A percentile compares a stretch with the other conserved stretches of the same genome.
Evolutionary conservation across 768 basidiomycete species (phyloP).

Genomic region (Phlegmacium glaucopus): DNA sequence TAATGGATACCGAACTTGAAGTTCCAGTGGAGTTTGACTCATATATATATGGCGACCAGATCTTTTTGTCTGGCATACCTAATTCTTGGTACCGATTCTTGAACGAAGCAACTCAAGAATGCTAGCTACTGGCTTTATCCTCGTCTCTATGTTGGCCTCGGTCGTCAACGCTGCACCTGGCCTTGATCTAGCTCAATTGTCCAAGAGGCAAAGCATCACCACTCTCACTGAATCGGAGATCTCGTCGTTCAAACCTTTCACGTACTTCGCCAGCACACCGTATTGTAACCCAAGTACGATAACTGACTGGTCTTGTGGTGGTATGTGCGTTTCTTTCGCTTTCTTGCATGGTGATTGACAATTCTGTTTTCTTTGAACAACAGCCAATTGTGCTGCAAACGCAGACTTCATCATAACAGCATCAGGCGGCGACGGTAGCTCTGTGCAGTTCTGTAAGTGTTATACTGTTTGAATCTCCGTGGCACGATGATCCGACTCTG

Average conservation of each 20-base stretch:
- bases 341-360: background rate
- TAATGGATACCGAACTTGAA: too few species aligned
- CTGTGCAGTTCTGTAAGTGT: constrained; percentile 36
- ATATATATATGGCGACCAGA: too few species aligned
- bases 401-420: constrained; percentile 39
- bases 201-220: constrained; percentile 6
- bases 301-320: constrained; percentile 48
- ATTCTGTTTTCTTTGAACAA: background rate
- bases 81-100: too few species aligned
- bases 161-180: background rate
- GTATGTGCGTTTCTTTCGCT: constrained; percentile 23
- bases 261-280: constrained; percentile 46
- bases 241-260: constrained; percentile 44
- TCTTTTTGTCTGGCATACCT: too few species aligned
- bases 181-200: background rate
- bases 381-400: constrained; percentile 40
- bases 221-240: constrained; percentile 36
- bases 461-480: background rate
- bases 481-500: too few species aligned
- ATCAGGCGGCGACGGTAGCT: constrained; percentile 39
- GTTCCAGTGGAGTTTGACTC: too few species aligned
- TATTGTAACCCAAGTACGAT: constrained; percentile 45
- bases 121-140: background rate
- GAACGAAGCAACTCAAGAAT: background rate
- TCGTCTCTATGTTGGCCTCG: background rate